Conservation (phyloP, 768 basidiomycete species). For the Lactifluus subvellereus region DNA sequence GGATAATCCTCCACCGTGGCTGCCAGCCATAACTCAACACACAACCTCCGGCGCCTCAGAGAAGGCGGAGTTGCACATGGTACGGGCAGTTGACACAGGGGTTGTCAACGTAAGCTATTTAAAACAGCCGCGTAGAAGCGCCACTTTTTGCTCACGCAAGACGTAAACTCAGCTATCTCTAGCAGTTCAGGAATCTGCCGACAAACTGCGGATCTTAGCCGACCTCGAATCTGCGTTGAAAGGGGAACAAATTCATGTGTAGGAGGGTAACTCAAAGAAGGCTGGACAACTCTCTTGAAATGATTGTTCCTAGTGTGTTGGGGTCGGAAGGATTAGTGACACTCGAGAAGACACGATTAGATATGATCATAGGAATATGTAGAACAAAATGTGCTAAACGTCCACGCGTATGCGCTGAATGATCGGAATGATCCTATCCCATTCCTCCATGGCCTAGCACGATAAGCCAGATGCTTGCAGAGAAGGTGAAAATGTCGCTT, state of each 20-base stretch:
- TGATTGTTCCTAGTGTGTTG: neutral
- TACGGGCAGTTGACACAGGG: slow-evolving; percentile 79
- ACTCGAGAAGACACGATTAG: slow-evolving; percentile 10
- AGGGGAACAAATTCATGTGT: slow-evolving; percentile 21
- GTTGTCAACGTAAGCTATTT: slow-evolving; percentile 58
- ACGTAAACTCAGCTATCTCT: slow-evolving; percentile 51
- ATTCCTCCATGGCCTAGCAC: slow-evolving; percentile 86
- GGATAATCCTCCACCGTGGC: slow-evolving; percentile 72
- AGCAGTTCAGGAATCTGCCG: slow-evolving; percentile 73
- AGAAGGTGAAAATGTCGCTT: slow-evolving; percentile 24
- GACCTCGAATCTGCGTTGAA: slow-evolving; percentile 19
- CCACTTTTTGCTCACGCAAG: neutral
- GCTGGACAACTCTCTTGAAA: neutral
- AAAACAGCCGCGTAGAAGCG: neutral
- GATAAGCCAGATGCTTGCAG: slow-evolving; percentile 1
- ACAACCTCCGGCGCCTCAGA: slow-evolving; percentile 65
- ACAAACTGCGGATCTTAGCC: slow-evolving; percentile 42
- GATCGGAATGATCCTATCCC: slow-evolving; percentile 91
- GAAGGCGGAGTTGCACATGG: slow-evolving; percentile 62
- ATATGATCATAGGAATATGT: slow-evolving; percentile 21
- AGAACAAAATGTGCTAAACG: slow-evolving; percentile 42
- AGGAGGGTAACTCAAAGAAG: neutral
- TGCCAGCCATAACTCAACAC: slow-evolving; percentile 63
- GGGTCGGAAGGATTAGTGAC: neutral
- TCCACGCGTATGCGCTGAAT: slow-evolving; percentile 94